Conservation (phyloP, 805 yeast species). For the Maudiozyma barnettii region DNA sequence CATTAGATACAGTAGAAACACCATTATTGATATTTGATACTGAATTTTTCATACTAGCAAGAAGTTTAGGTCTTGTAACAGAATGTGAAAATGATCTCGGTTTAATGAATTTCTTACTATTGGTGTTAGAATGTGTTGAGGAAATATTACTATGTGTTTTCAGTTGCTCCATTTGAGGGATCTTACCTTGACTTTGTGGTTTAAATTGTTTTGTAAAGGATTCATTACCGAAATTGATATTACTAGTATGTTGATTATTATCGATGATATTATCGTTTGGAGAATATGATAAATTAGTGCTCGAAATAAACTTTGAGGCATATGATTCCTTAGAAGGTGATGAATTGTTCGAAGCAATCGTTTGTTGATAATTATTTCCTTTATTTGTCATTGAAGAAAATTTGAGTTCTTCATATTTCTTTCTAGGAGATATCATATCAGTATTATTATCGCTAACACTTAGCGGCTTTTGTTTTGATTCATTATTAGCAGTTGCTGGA, state of each 20-base stretch:
- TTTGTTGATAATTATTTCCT: not conserved
- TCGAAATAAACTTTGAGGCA: not conserved
- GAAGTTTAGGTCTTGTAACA: slow-evolving; percentile 11
- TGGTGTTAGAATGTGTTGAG: not conserved
- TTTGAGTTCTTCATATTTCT: not conserved
- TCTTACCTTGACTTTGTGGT: not conserved
- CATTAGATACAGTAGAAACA: not conserved
- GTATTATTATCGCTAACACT: not conserved
- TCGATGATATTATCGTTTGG: not conserved
- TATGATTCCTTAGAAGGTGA: not conserved
- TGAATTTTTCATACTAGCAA: not conserved
- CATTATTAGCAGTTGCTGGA: not conserved
- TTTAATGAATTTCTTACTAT: slow-evolving; percentile 13
- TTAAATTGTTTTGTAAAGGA: not conserved
- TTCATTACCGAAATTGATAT: not conserved
- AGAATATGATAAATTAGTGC: not conserved
- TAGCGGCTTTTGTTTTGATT: not conserved
- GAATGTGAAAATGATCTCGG: slow-evolving; percentile 27
- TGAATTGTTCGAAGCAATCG: not conserved
- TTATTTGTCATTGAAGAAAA: not conserved
- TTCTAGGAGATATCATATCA: not conserved
- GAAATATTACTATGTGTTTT: not conserved
- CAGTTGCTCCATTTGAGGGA: not conserved
- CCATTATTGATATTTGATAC: not conserved
- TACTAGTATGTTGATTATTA: not conserved